Percentiles rank a stretch among this genome's conserved stretches.
phyloP scores from a whole-genome alignment of 495 filamentous ascomycete species.

The Schizothecium vesticola region DNA sequence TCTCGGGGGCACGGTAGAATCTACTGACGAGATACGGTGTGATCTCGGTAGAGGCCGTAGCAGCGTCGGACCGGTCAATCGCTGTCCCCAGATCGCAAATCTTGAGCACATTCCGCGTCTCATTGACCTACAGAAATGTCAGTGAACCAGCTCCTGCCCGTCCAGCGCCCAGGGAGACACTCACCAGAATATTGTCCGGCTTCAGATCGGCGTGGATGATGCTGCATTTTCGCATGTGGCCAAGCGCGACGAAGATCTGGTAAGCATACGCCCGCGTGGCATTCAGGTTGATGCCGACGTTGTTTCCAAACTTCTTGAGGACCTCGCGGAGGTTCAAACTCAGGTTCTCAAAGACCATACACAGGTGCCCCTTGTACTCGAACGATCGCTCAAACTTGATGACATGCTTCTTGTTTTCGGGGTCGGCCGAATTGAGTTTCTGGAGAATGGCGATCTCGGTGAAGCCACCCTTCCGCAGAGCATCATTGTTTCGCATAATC shows the following conservation, averaged over 20 bases:
- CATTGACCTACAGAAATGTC: conserved; percentile 55
- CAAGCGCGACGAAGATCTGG: conserved; percentile 87
- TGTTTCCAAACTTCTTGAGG: conserved; percentile 93
- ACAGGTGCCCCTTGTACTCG: conserved; percentile 91
- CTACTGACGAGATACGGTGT: conserved; percentile 92
- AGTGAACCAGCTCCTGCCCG: background rate
- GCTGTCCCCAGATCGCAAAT: conserved; percentile 95
- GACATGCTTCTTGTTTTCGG: conserved; percentile 87
- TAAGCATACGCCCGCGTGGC: conserved; percentile 85
- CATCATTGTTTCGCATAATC: conserved; percentile 91
- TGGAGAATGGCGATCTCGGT: conserved; percentile 91
- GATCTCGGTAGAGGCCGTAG: conserved; percentile 65
- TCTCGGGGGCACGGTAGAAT: conserved; percentile 95
- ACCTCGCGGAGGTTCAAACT: conserved; percentile 90
- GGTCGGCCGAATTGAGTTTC: conserved; percentile 74
- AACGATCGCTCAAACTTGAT: conserved; percentile 82
- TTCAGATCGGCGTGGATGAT: conserved; percentile 95
- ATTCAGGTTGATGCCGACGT: conserved; percentile 80
- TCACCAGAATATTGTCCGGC: conserved; percentile 86
- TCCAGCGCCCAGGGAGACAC: conserved; percentile 6
- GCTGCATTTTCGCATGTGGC: conserved; percentile 81
- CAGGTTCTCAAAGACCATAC: conserved; percentile 94
- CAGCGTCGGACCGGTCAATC: conserved; percentile 71
- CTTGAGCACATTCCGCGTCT: conserved; percentile 78
- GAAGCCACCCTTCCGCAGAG: conserved; percentile 85